A percentile compares a stretch with the other conserved stretches of the same genome.
phyloP scores from a whole-genome alignment of 441 rosid genomes.

The Adansonia madagascariensis region DNA sequence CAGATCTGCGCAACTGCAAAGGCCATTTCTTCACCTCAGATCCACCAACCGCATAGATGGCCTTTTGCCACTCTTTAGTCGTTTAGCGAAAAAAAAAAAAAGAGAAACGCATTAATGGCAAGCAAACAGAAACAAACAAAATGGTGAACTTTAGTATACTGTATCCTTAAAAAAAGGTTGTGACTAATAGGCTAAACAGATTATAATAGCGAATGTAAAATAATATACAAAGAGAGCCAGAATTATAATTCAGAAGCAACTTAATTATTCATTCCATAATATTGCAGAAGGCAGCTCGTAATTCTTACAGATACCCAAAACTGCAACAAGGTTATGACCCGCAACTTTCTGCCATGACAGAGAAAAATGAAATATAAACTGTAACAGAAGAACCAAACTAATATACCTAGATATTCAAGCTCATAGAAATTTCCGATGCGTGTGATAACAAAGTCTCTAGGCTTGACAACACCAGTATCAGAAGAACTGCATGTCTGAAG shows the following conservation, averaged over 20 bases:
- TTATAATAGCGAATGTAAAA: slow-evolving; percentile 6
- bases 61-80: slow-evolving; percentile 94
- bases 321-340: neutral
- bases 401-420: slow-evolving; percentile 93
- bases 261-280: neutral
- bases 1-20: slow-evolving; percentile 84
- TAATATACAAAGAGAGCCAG: neutral
- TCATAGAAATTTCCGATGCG: slow-evolving; percentile 96
- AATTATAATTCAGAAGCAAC: slow-evolving; percentile 7
- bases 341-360: neutral
- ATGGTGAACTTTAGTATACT: neutral
- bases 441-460: slow-evolving; percentile 89
- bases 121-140: slow-evolving; percentile 23
- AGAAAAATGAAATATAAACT: neutral
- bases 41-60: slow-evolving; percentile 90
- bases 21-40: slow-evolving; percentile 98
- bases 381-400: slow-evolving; percentile 23
- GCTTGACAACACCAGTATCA: slow-evolving; percentile 77
- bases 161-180: slow-evolving; percentile 1
- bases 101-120: slow-evolving; percentile 13
- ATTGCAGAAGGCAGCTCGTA: neutral
- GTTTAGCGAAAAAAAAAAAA: slow-evolving; percentile 1
- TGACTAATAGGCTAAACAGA: slow-evolving; percentile 21
- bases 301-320: neutral
- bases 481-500: slow-evolving; percentile 86